Evolutionary conservation across 352 stramenopile species (phyloP).

Genomic region (Globisporangium barbulae): DNA sequence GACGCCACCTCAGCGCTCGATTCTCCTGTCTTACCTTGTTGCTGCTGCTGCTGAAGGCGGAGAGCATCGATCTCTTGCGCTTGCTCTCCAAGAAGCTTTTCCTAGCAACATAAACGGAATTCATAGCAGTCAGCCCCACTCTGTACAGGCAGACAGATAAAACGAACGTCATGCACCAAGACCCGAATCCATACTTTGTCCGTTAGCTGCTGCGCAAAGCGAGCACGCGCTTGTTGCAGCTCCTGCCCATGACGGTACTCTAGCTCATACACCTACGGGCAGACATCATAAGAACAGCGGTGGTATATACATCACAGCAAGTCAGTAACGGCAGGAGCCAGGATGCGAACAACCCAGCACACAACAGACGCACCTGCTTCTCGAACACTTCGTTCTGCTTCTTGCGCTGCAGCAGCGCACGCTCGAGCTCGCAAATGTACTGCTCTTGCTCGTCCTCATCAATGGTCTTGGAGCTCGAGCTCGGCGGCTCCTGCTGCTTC

Average conservation of each 20-base stretch:
- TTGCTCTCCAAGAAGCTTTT: conserved; percentile 8
- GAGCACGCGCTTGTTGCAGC: not conserved
- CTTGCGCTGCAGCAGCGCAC: conserved; percentile 69
- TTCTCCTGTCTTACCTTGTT: not conserved
- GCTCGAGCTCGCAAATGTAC: conserved; percentile 77
- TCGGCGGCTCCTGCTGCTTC: conserved; percentile 7
- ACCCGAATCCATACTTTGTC: conserved; percentile 1
- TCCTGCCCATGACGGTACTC: conserved; percentile 11
- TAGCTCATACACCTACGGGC: conserved; percentile 23
- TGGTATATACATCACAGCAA: conserved; percentile 1
- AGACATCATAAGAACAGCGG: too few species aligned
- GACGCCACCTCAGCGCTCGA: not conserved
- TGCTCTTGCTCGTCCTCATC: conserved; percentile 70
- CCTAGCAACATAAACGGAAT: not conserved
- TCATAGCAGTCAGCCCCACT: not conserved
- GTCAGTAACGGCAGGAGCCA: not conserved
- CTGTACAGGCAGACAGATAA: not conserved
- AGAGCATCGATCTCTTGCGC: conserved; percentile 10
- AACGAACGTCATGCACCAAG: not conserved
- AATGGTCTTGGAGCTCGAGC: conserved; percentile 3
- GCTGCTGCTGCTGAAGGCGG: not conserved
- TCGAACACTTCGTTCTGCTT: conserved; percentile 67
- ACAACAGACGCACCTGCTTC: conserved; percentile 25
- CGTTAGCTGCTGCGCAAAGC: conserved; percentile 1
- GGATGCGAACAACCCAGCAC: not conserved